Evolutionary conservation across 2,329 filamentous ascomycete species (phyloP).

Genomic region (Basipetospora chlamydospora): DNA sequence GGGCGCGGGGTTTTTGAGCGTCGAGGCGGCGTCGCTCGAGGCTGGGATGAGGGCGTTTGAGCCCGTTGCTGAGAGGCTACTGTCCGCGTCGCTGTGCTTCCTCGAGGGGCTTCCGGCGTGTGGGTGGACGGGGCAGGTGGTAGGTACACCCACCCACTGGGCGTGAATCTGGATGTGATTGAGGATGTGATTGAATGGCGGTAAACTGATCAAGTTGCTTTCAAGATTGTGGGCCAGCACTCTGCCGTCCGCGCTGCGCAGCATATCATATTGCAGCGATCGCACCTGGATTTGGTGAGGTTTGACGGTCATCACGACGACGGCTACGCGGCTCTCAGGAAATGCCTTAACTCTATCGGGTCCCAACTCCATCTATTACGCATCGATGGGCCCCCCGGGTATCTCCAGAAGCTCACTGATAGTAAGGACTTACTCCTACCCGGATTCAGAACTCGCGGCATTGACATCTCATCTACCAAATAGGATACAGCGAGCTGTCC

Average conservation of each 20-base stretch:
- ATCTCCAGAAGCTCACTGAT: not conserved
- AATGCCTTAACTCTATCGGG: constrained; percentile 1
- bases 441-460: not conserved
- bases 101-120: constrained; percentile 2
- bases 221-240: constrained; percentile 3
- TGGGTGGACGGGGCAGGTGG: not conserved
- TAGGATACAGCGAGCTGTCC: not conserved
- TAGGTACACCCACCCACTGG: too few relatives aligned
- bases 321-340: constrained; percentile 1
- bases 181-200: too few relatives aligned
- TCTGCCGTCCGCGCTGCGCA: constrained; percentile 1
- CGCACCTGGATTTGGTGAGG: constrained; percentile 4
- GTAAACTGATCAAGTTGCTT: too few relatives aligned
- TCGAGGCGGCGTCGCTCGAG: constrained; percentile 1
- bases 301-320: constrained; percentile 1
- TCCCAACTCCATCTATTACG: not conserved
- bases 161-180: too few relatives aligned
- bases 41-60: constrained; percentile 1
- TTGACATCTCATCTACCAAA: not conserved
- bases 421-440: not conserved
- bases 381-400: not conserved
- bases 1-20: not conserved
- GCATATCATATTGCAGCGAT: not conserved
- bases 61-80: not conserved
- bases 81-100: constrained; percentile 4